These are phyloP conservation scores for Pythium grandisporangium DNA, from an alignment of 352 stramenopile genomes.

Conservation along the genomic window DNA sequence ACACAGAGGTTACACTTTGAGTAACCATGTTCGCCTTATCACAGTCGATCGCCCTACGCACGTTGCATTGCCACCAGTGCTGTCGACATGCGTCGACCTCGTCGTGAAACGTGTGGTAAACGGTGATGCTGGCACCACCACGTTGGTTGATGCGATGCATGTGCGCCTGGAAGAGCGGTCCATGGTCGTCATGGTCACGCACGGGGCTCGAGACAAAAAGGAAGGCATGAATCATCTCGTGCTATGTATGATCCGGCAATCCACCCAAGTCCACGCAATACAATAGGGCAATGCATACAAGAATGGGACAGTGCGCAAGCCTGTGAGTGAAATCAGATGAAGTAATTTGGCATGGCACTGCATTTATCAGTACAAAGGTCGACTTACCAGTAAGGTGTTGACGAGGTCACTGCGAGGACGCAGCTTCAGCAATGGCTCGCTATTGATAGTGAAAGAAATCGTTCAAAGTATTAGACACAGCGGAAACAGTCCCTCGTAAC, in stretches of 20 bases:
- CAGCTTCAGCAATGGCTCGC: constrained; percentile 75
- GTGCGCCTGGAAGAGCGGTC: constrained; percentile 69
- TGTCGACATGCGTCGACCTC: constrained; percentile 81
- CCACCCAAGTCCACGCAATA: neutral
- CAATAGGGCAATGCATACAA: too few relatives aligned
- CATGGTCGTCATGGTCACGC: constrained; percentile 81
- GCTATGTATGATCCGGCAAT: constrained; percentile 22
- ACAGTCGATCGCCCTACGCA: constrained; percentile 7
- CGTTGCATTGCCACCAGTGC: constrained; percentile 82
- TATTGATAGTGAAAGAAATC: constrained; percentile 10
- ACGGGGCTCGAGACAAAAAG: constrained; percentile 75
- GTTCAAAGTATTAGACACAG: too few relatives aligned
- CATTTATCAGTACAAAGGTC: too few relatives aligned
- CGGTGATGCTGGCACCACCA: constrained; percentile 66
- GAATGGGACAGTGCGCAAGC: too few relatives aligned
- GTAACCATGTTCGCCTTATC: neutral
- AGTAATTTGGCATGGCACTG: too few relatives aligned
- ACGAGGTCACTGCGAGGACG: constrained; percentile 74
- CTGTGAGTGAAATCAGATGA: too few relatives aligned
- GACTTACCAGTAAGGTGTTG: constrained; percentile 83
- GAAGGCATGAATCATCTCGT: constrained; percentile 89
- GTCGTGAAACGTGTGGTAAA: constrained; percentile 87
- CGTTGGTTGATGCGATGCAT: constrained; percentile 72
- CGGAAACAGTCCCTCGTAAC: too few relatives aligned
- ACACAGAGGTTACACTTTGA: too few relatives aligned